Evolutionary conservation across 352 stramenopile species (phyloP).

Genomic region (Phytophthora foliorum): DNA sequence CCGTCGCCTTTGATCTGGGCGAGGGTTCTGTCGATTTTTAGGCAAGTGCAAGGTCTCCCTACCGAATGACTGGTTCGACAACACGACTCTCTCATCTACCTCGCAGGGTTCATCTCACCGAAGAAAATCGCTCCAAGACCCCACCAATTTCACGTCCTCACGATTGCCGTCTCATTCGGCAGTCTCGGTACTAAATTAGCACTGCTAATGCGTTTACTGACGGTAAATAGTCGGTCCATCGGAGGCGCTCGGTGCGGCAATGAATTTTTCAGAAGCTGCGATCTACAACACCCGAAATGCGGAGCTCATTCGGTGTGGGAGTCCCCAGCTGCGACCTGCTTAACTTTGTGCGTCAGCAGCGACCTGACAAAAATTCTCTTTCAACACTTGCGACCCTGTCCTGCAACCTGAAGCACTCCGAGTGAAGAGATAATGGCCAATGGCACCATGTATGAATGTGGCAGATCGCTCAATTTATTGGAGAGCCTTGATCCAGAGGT

Average conservation of each 20-base stretch:
- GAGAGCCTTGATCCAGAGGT: no score
- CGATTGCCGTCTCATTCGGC: conserved; percentile 21
- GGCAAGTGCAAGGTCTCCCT: no score
- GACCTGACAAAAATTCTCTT: neutral
- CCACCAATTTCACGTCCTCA: conserved; percentile 37
- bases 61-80: conserved; percentile 32
- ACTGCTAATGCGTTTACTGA: no score
- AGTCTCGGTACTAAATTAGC: no score
- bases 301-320: conserved; percentile 12
- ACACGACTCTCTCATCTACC: conserved; percentile 40
- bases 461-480: no score
- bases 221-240: no score
- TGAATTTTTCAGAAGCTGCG: conserved; percentile 29
- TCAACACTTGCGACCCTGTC: neutral
- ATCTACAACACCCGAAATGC: conserved; percentile 12
- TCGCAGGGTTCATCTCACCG: conserved; percentile 14
- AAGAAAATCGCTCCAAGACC: conserved; percentile 13
- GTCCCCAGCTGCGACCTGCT: conserved; percentile 7
- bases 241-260: conserved; percentile 36
- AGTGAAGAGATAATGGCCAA: conserved; percentile 24
- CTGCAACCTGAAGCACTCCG: neutral
- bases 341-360: conserved; percentile 1
- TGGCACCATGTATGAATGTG: conserved; percentile 32
- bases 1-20: no score
- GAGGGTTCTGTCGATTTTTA: no score